Evolutionary conservation across 306 rosid species (phyloP).

Genomic region (Gynostemma pentaphyllum): DNA sequence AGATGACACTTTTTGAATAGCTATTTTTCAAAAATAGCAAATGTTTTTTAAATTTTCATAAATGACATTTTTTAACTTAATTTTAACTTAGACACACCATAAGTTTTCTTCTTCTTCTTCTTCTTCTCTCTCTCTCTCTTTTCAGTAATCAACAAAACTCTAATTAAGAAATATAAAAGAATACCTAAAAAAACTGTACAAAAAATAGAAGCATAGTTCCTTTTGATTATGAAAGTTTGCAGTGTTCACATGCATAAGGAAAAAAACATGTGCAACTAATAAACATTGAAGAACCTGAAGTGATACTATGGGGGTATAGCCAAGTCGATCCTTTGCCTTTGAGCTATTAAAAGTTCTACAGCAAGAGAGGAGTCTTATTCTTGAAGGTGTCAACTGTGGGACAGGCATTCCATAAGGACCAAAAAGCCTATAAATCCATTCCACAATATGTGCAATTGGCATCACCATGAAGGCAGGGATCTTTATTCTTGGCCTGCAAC

Average conservation of each 20-base stretch:
- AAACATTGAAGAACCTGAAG: conserved; percentile 49
- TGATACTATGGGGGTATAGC: conserved; percentile 64
- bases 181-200: too few species aligned
- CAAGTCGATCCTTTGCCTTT: conserved; percentile 77
- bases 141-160: neutral
- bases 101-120: neutral
- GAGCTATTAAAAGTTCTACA: conserved; percentile 76
- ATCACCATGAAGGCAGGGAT: conserved; percentile 64
- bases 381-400: conserved; percentile 95
- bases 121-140: too few species aligned
- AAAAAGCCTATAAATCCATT: conserved; percentile 59
- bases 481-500: conserved; percentile 83
- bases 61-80: too few species aligned
- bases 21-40: too few species aligned
- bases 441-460: conserved; percentile 89
- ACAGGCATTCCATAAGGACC: conserved; percentile 96
- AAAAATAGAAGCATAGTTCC: too few species aligned
- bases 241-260: neutral
- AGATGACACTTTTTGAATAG: too few species aligned
- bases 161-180: neutral
- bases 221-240: neutral
- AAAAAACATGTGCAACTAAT: conserved; percentile 4
- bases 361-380: conserved; percentile 79
- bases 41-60: too few species aligned
- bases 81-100: neutral